phyloP scores from a whole-genome alignment of 768 basidiomycete genomes.

The Lactifluus echinatus region DNA sequence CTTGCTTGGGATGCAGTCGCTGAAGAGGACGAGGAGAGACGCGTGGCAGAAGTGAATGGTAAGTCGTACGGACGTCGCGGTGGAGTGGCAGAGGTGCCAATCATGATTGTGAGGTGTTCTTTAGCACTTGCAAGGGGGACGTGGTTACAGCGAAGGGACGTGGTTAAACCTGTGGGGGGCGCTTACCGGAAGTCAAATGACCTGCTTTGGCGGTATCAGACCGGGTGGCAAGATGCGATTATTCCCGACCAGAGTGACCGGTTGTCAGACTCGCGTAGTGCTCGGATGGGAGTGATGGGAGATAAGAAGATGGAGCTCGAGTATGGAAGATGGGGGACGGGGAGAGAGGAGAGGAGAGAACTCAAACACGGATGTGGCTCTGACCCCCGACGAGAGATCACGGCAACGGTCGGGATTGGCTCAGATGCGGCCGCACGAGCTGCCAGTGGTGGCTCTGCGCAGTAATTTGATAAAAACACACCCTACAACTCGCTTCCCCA shows the following conservation, averaged over 20 bases:
- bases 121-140: not conserved
- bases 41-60: slow-evolving; percentile 7
- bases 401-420: slow-evolving; percentile 19
- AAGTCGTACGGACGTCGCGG: slow-evolving; percentile 16
- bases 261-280: not conserved
- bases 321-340: not conserved
- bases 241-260: not conserved
- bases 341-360: not conserved
- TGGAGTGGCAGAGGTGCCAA: slow-evolving; percentile 9
- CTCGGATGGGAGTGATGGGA: not conserved
- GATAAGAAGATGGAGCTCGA: slow-evolving; percentile 1
- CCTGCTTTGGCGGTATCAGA: slow-evolving; percentile 1
- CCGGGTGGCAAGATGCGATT: not conserved
- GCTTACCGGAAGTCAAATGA: not conserved
- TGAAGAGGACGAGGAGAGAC: slow-evolving; percentile 24
- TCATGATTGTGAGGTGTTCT: slow-evolving; percentile 10
- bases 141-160: not conserved
- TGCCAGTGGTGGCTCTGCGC: no score
- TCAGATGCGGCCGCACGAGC: slow-evolving; percentile 1
- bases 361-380: not conserved
- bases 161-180: not conserved
- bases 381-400: slow-evolving; percentile 9
- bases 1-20: slow-evolving; percentile 24
- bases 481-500: no score
- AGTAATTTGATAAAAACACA: no score